These are phyloP conservation scores for Globisporangium spinosum DNA, from an alignment of 352 stramenopile genomes.

Conservation along the genomic window DNA sequence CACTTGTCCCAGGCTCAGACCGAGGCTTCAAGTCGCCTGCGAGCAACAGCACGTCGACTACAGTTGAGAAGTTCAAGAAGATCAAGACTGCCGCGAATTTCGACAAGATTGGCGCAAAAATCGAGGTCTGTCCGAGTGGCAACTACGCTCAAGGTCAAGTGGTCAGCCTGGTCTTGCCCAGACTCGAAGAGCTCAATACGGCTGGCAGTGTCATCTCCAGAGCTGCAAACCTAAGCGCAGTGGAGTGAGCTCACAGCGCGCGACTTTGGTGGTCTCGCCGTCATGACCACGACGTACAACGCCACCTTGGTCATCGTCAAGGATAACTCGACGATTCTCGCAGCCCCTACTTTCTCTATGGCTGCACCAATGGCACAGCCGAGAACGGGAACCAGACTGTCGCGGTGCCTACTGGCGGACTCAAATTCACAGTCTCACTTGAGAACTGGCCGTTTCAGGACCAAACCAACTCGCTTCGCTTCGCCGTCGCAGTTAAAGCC, in stretches of 20 bases:
- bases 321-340: background rate
- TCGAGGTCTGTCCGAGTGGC: slow-evolving; percentile 38
- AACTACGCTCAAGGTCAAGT: background rate
- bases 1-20: slow-evolving; percentile 1
- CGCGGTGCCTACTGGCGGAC: slow-evolving; percentile 28
- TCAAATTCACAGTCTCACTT: slow-evolving; percentile 46
- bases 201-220: too few species aligned
- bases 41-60: background rate
- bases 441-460: slow-evolving; percentile 27
- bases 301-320: background rate
- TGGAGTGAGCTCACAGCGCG: too few species aligned
- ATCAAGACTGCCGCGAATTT: slow-evolving; percentile 41
- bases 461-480: slow-evolving; percentile 22
- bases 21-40: background rate
- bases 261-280: background rate
- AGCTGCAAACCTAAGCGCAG: too few species aligned
- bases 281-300: background rate
- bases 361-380: slow-evolving; percentile 29
- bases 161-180: background rate
- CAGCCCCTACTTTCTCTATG: slow-evolving; percentile 26
- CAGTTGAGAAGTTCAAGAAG: slow-evolving; percentile 3
- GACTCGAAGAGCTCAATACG: background rate
- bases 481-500: slow-evolving; percentile 31
- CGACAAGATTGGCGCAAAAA: slow-evolving; percentile 25
- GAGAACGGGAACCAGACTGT: slow-evolving; percentile 32